Evolutionary conservation across 2,329 filamentous ascomycete species (phyloP).

Genomic region (Colletotrichum noveboracense): DNA sequence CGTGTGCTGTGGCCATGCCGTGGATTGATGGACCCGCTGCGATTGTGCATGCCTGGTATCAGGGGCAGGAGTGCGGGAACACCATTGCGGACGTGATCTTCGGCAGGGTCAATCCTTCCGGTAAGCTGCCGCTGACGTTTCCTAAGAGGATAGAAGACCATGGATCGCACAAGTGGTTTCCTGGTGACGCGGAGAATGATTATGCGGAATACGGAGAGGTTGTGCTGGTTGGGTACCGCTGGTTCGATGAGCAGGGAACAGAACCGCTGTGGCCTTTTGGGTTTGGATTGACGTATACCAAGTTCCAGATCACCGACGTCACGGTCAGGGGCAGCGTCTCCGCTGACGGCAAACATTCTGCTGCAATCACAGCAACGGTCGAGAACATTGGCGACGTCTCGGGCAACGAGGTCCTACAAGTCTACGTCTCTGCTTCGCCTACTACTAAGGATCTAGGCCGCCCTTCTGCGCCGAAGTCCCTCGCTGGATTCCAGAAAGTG

Average conservation of each 20-base stretch:
- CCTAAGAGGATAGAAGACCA: slow-evolving; percentile 64
- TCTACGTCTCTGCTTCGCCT: slow-evolving; percentile 47
- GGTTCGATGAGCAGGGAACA: slow-evolving; percentile 54
- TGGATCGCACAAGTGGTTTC: slow-evolving; percentile 67
- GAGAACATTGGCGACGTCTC: neutral
- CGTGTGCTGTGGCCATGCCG: slow-evolving; percentile 63
- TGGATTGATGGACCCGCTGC: slow-evolving; percentile 60
- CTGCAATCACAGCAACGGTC: rapidly evolving
- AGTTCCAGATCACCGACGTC: slow-evolving; percentile 50
- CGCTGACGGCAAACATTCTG: neutral
- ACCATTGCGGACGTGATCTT: slow-evolving; percentile 70
- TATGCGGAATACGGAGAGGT: slow-evolving; percentile 68
- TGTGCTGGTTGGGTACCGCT: slow-evolving; percentile 71
- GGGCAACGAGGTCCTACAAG: slow-evolving; percentile 22
- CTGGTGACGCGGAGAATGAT: slow-evolving; percentile 41
- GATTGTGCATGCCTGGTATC: slow-evolving; percentile 72
- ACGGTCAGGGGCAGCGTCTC: neutral
- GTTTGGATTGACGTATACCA: slow-evolving; percentile 71
- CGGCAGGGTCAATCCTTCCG: slow-evolving; percentile 67
- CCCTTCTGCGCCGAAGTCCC: neutral
- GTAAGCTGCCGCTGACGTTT: slow-evolving; percentile 68
- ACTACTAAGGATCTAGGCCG: neutral
- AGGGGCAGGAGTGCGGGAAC: slow-evolving; percentile 72
- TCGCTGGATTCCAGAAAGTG: slow-evolving; percentile 22
- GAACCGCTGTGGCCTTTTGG: slow-evolving; percentile 67